Conservation (phyloP, 2,329 filamentous ascomycete genomes). For the Chrysoporthe deuterocubensis region DNA sequence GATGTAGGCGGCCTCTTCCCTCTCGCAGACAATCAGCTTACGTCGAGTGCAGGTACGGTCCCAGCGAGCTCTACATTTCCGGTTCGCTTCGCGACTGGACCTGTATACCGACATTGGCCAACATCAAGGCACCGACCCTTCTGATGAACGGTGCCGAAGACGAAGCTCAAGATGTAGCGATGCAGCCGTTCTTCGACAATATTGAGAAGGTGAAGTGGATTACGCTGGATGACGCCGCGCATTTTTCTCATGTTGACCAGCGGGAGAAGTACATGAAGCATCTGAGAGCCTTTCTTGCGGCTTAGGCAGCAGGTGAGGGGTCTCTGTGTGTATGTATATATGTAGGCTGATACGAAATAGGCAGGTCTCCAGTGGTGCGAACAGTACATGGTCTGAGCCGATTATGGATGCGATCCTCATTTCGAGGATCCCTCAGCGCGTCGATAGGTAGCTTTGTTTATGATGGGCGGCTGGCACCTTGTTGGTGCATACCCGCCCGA, state of each 20-base stretch:
- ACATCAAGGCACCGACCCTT: conserved; percentile 40
- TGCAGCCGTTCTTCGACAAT: conserved; percentile 41
- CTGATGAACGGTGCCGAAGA: conserved; percentile 42
- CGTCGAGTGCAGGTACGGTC: conserved; percentile 15
- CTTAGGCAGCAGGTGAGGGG: not conserved
- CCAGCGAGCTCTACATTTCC: conserved; percentile 26
- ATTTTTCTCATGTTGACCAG: conserved; percentile 41
- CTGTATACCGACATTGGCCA: conserved; percentile 31
- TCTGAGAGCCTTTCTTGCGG: conserved; percentile 30
- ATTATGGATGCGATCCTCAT: not conserved
- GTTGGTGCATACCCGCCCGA: not conserved
- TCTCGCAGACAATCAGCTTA: conserved; percentile 14
- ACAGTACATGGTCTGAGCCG: not conserved
- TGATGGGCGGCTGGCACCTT: not conserved
- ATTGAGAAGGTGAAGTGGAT: conserved; percentile 44
- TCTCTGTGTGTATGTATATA: too few relatives aligned
- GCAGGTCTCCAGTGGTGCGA: too few relatives aligned
- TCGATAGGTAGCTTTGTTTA: not conserved
- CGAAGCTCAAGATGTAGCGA: conserved; percentile 40
- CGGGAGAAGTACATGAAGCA: conserved; percentile 36
- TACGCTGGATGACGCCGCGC: conserved; percentile 40
- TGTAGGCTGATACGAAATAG: too few relatives aligned
- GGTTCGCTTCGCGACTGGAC: conserved; percentile 37
- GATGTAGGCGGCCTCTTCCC: conserved; percentile 38
- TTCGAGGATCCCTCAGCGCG: not conserved